phyloP scores from a whole-genome alignment of 495 filamentous ascomycete species.

The Neurospora sp. region DNA sequence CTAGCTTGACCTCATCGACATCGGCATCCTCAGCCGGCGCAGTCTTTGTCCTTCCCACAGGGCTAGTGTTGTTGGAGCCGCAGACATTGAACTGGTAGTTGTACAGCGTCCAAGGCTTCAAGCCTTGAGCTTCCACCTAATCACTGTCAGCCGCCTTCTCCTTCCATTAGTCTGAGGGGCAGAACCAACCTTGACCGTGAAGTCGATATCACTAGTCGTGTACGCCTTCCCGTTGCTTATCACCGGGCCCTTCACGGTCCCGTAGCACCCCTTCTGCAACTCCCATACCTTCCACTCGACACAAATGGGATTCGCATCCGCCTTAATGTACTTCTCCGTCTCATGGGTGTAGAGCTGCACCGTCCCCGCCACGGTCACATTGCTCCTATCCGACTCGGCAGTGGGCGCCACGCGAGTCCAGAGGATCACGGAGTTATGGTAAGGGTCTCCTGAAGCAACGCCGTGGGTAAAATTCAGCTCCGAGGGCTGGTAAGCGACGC shows the following conservation, averaged over 20 bases:
- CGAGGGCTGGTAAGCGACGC: constrained; percentile 42
- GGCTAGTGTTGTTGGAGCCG: constrained; percentile 31
- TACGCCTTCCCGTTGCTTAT: constrained; percentile 42
- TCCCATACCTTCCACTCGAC: constrained; percentile 38
- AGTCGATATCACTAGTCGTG: constrained; percentile 56
- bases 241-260: constrained; percentile 27
- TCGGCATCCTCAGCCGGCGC: constrained; percentile 29
- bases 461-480: constrained; percentile 23
- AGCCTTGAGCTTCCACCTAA: constrained; percentile 44
- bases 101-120: constrained; percentile 48
- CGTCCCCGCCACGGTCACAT: constrained; percentile 43
- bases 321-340: constrained; percentile 37
- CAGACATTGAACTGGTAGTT: constrained; percentile 44
- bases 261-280: constrained; percentile 10
- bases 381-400: constrained; percentile 40
- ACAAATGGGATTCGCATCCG: constrained; percentile 48
- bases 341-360: constrained; percentile 49
- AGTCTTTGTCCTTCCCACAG: constrained; percentile 44
- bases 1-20: constrained; percentile 32
- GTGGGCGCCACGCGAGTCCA: constrained; percentile 52
- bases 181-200: constrained; percentile 45
- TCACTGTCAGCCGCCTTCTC: constrained; percentile 12
- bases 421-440: constrained; percentile 50
- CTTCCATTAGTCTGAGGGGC: neutral
- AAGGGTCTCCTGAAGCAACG: constrained; percentile 55